Percentiles rank a stretch among this genome's conserved stretches.
Evolutionary conservation across 768 basidiomycete species (phyloP).

Genomic region (Mycena kentingensis): DNA sequence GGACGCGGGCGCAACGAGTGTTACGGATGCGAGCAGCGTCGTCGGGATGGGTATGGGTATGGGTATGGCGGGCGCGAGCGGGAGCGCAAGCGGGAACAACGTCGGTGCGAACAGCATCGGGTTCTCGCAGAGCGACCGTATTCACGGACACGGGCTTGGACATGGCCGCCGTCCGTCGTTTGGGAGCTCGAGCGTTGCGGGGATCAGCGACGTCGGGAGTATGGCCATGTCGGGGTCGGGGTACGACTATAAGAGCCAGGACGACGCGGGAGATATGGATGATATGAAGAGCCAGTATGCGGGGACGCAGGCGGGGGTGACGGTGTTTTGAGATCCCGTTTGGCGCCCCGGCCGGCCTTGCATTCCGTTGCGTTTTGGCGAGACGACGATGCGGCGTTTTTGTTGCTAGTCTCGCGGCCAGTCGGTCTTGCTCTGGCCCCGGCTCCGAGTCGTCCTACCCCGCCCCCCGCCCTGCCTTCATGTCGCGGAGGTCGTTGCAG

Average conservation of each 20-base stretch:
- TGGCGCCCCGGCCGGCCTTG: too few relatives aligned
- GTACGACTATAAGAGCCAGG: conserved; percentile 88
- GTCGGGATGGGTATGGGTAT: conserved; percentile 39
- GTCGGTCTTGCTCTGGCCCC: too few relatives aligned
- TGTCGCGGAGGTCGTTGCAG: too few relatives aligned
- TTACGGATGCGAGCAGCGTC: conserved; percentile 63
- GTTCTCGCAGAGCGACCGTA: conserved; percentile 88
- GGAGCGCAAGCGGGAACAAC: too few relatives aligned
- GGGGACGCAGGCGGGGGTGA: conserved; percentile 82
- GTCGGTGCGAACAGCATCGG: conserved; percentile 58
- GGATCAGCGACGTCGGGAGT: conserved; percentile 77
- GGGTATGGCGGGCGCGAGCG: conserved; percentile 36
- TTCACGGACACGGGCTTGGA: conserved; percentile 34
- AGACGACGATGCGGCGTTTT: too few relatives aligned
- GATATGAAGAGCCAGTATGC: conserved; percentile 90
- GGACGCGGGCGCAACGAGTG: conserved; percentile 68
- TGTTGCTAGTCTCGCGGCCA: too few relatives aligned
- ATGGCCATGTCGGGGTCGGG: conserved; percentile 51
- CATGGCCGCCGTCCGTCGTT: conserved; percentile 71
- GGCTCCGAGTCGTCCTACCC: too few relatives aligned
- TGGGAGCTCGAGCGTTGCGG: conserved; percentile 65
- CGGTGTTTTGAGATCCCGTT: conserved; percentile 87
- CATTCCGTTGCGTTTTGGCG: too few relatives aligned
- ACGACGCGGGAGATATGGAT: conserved; percentile 75
- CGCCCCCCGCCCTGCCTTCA: too few relatives aligned